Conservation (phyloP, 768 basidiomycete species). For the Pisolithus microcarpus region DNA sequence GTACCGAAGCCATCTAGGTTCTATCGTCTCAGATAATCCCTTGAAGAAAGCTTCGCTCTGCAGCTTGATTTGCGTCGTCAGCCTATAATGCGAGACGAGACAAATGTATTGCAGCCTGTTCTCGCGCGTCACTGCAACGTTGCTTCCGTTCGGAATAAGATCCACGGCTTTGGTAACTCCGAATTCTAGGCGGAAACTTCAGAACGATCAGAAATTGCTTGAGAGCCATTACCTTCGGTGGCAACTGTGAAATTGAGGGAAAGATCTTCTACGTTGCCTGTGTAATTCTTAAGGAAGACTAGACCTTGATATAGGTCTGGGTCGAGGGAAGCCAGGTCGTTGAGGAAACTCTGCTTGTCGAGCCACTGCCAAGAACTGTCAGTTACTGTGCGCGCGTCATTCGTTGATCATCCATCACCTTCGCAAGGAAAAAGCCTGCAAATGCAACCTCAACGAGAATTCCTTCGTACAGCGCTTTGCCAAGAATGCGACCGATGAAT, state of each 20-base stretch:
- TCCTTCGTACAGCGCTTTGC: constrained; percentile 95
- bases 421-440: constrained; percentile 90
- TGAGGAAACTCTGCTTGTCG: constrained; percentile 84
- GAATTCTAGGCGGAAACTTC: constrained; percentile 49
- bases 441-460: constrained; percentile 94
- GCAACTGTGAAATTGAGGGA: constrained; percentile 86
- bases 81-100: constrained; percentile 78
- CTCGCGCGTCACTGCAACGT: constrained; percentile 79
- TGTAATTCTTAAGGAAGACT: constrained; percentile 88
- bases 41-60: constrained; percentile 88
- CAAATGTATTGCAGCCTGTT: constrained; percentile 89
- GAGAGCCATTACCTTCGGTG: constrained; percentile 55
- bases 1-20: constrained; percentile 79
- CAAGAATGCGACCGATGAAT: constrained; percentile 88
- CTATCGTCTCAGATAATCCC: constrained; percentile 87
- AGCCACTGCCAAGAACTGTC: constrained; percentile 59
- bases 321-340: constrained; percentile 88
- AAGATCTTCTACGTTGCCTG: constrained; percentile 79
- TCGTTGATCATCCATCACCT: constrained; percentile 36
- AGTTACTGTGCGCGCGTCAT: background rate
- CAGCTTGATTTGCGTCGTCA: constrained; percentile 80
- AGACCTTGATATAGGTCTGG: constrained; percentile 89
- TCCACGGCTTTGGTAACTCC: constrained; percentile 71
- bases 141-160: constrained; percentile 74
- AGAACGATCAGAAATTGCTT: background rate